Conservation (phyloP, 2,329 filamentous ascomycete species). For the Stachybotrys echinatus region DNA sequence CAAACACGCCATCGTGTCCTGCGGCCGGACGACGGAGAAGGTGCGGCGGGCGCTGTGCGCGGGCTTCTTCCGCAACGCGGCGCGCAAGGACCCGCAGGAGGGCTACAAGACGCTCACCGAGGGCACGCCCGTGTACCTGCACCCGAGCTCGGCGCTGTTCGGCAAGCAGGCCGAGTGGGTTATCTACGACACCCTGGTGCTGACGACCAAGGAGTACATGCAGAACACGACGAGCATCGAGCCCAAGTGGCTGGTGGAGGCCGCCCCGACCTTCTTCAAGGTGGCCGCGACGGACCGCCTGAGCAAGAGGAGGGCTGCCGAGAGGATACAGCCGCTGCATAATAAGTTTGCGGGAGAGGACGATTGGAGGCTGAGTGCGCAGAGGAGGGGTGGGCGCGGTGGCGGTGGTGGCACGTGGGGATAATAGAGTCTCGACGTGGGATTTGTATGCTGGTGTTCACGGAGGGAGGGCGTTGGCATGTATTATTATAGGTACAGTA, state of each 20-base stretch:
- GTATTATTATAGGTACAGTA: background rate
- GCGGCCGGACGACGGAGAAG: slow-evolving; percentile 79
- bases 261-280: slow-evolving; percentile 98
- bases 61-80: slow-evolving; percentile 93
- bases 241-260: slow-evolving; percentile 89
- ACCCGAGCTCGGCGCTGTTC: slow-evolving; percentile 86
- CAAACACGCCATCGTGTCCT: slow-evolving; percentile 74
- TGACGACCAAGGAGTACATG: slow-evolving; percentile 98
- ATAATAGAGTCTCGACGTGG: slow-evolving; percentile 27
- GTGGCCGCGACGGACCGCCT: slow-evolving; percentile 82
- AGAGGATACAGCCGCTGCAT: slow-evolving; percentile 91
- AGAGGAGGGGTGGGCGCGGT: slow-evolving; percentile 76
- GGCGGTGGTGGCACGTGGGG: slow-evolving; percentile 92
- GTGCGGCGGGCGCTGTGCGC: slow-evolving; percentile 85
- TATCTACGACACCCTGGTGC: slow-evolving; percentile 83
- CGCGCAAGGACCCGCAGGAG: slow-evolving; percentile 91
- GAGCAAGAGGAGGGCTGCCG: slow-evolving; percentile 87
- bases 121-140: slow-evolving; percentile 89
- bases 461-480: background rate
- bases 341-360: slow-evolving; percentile 90
- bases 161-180: slow-evolving; percentile 96
- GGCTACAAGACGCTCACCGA: slow-evolving; percentile 98
- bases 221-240: slow-evolving; percentile 89
- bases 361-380: slow-evolving; percentile 89
- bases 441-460: background rate